Percentiles rank a stretch among this genome's conserved stretches.
phyloP scores from a whole-genome alignment of 257 asterid species.

The Paraleonurus japonicus region DNA sequence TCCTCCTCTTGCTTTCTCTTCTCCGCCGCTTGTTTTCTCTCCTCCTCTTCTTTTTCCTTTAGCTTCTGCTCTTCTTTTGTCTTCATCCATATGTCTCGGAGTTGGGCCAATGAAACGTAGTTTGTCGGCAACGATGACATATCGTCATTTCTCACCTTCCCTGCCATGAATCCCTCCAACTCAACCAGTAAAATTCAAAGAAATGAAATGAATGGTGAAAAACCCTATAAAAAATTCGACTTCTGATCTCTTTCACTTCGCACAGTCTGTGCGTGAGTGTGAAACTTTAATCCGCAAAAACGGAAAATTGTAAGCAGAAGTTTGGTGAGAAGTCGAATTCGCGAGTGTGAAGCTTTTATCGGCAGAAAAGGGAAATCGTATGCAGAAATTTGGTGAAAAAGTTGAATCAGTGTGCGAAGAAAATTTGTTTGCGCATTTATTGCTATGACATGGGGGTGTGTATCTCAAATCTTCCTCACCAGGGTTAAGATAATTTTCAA shows the following conservation, averaged over 20 bases:
- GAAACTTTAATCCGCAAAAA: neutral
- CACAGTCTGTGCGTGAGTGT: neutral
- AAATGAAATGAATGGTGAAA: neutral
- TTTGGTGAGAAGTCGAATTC: no score
- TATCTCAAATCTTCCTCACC: no score
- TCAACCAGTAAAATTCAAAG: neutral
- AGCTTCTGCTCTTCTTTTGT: slow-evolving; percentile 35
- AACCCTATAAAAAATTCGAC: neutral
- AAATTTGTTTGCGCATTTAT: neutral
- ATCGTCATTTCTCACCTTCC: slow-evolving; percentile 22
- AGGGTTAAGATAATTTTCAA: no score
- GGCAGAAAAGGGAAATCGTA: neutral
- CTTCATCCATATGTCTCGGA: slow-evolving; percentile 60
- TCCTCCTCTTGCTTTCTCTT: neutral
- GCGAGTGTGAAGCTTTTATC: neutral
- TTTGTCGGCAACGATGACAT: slow-evolving; percentile 52
- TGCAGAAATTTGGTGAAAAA: neutral
- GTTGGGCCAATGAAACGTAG: slow-evolving; percentile 61
- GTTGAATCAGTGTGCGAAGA: neutral
- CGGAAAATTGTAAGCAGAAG: neutral
- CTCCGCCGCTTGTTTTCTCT: neutral
- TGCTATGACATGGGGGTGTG: neutral
- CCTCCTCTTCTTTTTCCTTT: slow-evolving; percentile 24
- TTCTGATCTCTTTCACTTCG: neutral
- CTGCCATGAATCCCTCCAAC: slow-evolving; percentile 29